A percentile compares a stretch with the other conserved stretches of the same genome.
phyloP scores from a whole-genome alignment of 2,329 filamentous ascomycete genomes.

The Penicillium concentricum region DNA sequence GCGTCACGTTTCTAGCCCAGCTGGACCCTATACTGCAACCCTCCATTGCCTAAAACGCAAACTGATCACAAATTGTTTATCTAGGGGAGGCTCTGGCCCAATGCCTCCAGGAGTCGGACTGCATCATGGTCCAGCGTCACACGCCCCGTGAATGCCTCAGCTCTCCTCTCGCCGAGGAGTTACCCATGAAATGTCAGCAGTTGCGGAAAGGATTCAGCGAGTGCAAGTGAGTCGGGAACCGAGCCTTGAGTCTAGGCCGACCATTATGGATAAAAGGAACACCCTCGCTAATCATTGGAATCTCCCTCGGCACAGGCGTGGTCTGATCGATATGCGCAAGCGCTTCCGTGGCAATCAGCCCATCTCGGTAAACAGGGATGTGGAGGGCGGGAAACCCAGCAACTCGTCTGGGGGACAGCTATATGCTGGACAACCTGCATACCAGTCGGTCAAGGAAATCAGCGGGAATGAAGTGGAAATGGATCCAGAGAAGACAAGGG shows the following conservation, averaged over 20 bases:
- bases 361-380: conserved; percentile 65
- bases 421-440: conserved; percentile 75
- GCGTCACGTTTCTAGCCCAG: not conserved
- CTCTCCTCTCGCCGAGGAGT: conserved; percentile 72
- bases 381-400: conserved; percentile 51
- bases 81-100: conserved; percentile 85
- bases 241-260: not conserved
- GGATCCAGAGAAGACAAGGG: conserved; percentile 50
- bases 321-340: conserved; percentile 98
- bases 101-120: conserved; percentile 95
- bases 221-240: conserved; percentile 63
- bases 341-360: conserved; percentile 93
- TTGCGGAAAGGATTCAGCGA: conserved; percentile 90
- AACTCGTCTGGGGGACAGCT: conserved; percentile 60
- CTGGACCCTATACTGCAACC: not conserved
- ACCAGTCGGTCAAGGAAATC: conserved; percentile 64
- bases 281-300: conserved; percentile 4
- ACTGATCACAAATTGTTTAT: conserved; percentile 18
- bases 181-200: conserved; percentile 87
- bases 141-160: conserved; percentile 84
- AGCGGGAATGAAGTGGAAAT: conserved; percentile 63
- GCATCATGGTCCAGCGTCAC: conserved; percentile 89
- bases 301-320: conserved; percentile 53
- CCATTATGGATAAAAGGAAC: not conserved
- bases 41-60: conserved; percentile 4